phyloP scores from a whole-genome alignment of 257 asterid species.

The Paraleonurus japonicus region DNA sequence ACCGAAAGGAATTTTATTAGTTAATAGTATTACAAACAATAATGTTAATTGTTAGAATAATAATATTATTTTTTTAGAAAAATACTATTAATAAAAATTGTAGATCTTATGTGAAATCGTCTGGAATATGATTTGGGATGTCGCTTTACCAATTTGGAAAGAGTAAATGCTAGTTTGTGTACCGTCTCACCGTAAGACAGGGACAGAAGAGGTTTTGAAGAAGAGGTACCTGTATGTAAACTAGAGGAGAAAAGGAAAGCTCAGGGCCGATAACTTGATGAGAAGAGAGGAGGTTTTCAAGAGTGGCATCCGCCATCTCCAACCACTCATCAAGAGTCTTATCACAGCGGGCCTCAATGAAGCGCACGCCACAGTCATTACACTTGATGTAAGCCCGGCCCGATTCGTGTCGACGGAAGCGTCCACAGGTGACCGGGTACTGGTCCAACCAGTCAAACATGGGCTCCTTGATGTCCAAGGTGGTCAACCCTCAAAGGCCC shows the following conservation, averaged over 20 bases:
- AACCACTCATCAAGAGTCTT: conserved; percentile 67
- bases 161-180: no score
- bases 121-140: no score
- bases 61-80: no score
- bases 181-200: no score
- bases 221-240: conserved; percentile 51
- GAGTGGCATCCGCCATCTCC: conserved; percentile 30
- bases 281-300: conserved; percentile 40
- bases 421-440: conserved; percentile 45
- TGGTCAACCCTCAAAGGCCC: conserved; percentile 54
- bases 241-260: conserved; percentile 62
- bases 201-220: no score
- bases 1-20: no score
- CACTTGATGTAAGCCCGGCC: conserved; percentile 83
- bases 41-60: no score
- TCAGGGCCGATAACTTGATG: conserved; percentile 67
- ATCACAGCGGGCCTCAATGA: conserved; percentile 61
- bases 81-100: no score
- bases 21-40: no score
- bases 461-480: conserved; percentile 59
- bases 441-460: conserved; percentile 51
- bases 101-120: no score
- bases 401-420: conserved; percentile 56
- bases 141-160: no score
- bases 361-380: conserved; percentile 79